Evolutionary conservation across 2,329 filamentous ascomycete species (phyloP).

Genomic region (Fusarium hainanense): DNA sequence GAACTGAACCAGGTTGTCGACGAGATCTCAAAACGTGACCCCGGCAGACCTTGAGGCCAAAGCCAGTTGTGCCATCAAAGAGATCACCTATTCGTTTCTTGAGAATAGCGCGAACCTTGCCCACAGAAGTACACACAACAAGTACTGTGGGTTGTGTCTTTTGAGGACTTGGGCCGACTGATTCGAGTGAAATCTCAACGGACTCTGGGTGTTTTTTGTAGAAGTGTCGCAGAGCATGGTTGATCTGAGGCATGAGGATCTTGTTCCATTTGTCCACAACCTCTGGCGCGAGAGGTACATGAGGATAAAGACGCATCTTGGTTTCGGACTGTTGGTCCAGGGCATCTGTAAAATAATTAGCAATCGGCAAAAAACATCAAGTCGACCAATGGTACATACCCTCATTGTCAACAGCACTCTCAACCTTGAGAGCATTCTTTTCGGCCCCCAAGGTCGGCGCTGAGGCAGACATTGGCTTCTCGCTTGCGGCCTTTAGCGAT

Average conservation of each 20-base stretch:
- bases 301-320: conserved; percentile 69
- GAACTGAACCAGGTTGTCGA: conserved; percentile 51
- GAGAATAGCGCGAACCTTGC: conserved; percentile 76
- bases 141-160: conserved; percentile 78
- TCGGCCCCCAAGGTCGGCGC: conserved; percentile 3
- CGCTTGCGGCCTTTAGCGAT: conserved; percentile 7
- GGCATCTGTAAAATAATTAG: conserved; percentile 36
- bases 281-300: conserved; percentile 67
- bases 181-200: conserved; percentile 80
- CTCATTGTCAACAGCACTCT: conserved; percentile 29
- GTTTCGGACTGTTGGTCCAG: conserved; percentile 46
- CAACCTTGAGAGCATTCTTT: conserved; percentile 6
- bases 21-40: conserved; percentile 74
- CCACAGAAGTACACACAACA: conserved; percentile 80
- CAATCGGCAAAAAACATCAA: not conserved
- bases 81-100: conserved; percentile 73
- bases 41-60: conserved; percentile 76
- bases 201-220: conserved; percentile 80
- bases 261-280: conserved; percentile 78
- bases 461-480: conserved; percentile 31
- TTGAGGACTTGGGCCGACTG: conserved; percentile 74
- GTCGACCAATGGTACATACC: conserved; percentile 18
- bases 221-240: conserved; percentile 75
- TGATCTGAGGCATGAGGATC: conserved; percentile 77
- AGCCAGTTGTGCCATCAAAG: conserved; percentile 71